Evolutionary conservation across 2,329 filamentous ascomycete genomes (phyloP).

Genomic region (Exophiala xenobiotica): DNA sequence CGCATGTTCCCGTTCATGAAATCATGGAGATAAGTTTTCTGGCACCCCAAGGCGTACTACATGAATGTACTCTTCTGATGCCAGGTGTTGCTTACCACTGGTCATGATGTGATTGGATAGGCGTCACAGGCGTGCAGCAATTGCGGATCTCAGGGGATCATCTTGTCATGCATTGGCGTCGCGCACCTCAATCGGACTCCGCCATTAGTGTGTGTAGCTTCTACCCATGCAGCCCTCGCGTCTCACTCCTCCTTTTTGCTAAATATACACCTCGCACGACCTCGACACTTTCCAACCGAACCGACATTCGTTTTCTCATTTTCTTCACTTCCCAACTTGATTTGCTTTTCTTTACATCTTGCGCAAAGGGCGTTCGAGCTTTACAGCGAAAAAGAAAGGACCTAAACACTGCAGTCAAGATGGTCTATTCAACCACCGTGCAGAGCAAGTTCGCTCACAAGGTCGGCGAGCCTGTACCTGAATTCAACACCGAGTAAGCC

Average conservation of each 20-base stretch:
- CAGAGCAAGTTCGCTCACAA: constrained; percentile 31
- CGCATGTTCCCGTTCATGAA: background rate
- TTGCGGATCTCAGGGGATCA: background rate
- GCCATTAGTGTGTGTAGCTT: constrained; percentile 23
- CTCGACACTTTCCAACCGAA: constrained; percentile 4
- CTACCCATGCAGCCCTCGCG: no score
- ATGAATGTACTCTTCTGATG: no score
- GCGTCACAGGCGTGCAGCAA: background rate
- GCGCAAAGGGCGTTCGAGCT: no score
- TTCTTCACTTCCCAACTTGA: background rate
- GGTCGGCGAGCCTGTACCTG: constrained; percentile 29
- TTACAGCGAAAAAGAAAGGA: no score
- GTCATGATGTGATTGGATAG: background rate
- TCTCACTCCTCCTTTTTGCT: constrained; percentile 5
- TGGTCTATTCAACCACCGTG: constrained; percentile 28
- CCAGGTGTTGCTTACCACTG: constrained; percentile 11
- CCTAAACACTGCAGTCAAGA: constrained; percentile 8
- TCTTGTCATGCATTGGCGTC: constrained; percentile 3
- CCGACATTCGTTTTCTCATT: constrained; percentile 2
- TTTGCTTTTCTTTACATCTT: background rate
- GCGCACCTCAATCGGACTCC: constrained; percentile 22
- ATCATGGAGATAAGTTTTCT: no score
- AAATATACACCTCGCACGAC: constrained; percentile 4
- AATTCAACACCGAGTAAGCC: constrained; percentile 31
- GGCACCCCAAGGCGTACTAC: no score